Conservation (phyloP, 805 yeast species). For the Pichia gijzeniarum region DNA sequence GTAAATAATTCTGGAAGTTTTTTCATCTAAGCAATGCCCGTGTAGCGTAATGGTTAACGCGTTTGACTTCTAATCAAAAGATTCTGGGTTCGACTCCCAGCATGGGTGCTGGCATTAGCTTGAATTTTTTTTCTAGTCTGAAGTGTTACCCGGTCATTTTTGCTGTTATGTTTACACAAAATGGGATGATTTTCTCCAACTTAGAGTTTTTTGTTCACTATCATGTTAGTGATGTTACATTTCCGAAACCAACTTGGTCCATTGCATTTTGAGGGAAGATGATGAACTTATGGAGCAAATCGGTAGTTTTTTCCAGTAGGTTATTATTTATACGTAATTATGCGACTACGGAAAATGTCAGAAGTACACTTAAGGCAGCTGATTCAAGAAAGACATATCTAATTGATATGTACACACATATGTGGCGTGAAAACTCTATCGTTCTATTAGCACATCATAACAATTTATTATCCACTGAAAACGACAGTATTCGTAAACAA, state of each 20-base stretch:
- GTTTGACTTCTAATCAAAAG: conserved; percentile 63
- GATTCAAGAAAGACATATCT: conserved; percentile 81
- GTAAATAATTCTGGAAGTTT: neutral
- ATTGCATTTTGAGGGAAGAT: too few species aligned
- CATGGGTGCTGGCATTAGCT: conserved; percentile 31
- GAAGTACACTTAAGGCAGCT: conserved; percentile 47
- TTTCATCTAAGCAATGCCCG: conserved; percentile 31
- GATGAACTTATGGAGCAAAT: conserved; percentile 6
- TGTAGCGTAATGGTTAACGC: conserved; percentile 65
- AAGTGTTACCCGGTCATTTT: conserved; percentile 5
- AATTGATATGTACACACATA: conserved; percentile 68
- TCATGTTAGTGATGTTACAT: neutral
- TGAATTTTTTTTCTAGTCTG: conserved; percentile 8
- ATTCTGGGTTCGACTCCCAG: conserved; percentile 59
- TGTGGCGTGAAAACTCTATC: conserved; percentile 62
- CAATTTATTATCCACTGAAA: conserved; percentile 66
- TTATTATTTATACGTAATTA: conserved; percentile 1
- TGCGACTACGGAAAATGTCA: conserved; percentile 8
- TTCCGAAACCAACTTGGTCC: too few species aligned
- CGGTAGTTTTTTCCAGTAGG: neutral
- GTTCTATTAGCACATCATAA: conserved; percentile 81
- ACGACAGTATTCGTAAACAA: conserved; percentile 53
- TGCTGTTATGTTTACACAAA: neutral
- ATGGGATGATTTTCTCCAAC: neutral
- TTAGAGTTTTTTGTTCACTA: neutral